Evolutionary conservation across 257 asterid genomes (phyloP), one percentile per base, ranked within the genome.

Genomic region (Solanum pimpinellifolium): DNA sequence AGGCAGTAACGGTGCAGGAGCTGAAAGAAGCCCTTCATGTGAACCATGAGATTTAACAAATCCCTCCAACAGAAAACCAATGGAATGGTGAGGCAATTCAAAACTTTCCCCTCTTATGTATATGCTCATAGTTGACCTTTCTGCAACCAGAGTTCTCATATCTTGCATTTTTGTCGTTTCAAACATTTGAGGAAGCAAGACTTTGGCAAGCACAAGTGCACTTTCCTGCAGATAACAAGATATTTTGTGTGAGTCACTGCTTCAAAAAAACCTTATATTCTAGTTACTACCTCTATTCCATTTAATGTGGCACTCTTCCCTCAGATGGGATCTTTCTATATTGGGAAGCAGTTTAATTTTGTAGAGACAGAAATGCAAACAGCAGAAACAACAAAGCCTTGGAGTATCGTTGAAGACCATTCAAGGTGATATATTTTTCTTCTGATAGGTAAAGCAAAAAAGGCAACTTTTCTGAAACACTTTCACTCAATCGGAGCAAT

Each of bases 61-160:
- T 72, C 99, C 99, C 88, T 97, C 99, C 90, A 97, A 91, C 41
- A 97, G 92, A 90, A 97, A 90, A 90, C 98, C 98, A 78, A 97
- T 92, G 25, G 93, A 93, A 88, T 91, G 96, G 73, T 93, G 95
- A 88, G 91, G 94, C 89, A 97, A 84, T 90, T 96, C 99, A 89
- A 95, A 93, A 86, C 88, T 91, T 92, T 97, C 99, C 80, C 98
- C 99, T 23, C 92, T 92, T 90, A 93, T 84, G 92, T 96, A 94
- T 80, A 89, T 89, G 62, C 89, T 91, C 95, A 94, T 91, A 33
- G 86, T 91, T 60, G 99, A 94, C 86, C 94, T 93, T 88, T 94
- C 98, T 52, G 96, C 92, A 89, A 93, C 88, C 70, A 97, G 94
- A 84, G 92, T 90, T 90, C 99, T 92, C 37, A 97, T 81, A 88